phyloP scores from a whole-genome alignment of 257 asterid species.

The Rehmannia glutinosa region DNA sequence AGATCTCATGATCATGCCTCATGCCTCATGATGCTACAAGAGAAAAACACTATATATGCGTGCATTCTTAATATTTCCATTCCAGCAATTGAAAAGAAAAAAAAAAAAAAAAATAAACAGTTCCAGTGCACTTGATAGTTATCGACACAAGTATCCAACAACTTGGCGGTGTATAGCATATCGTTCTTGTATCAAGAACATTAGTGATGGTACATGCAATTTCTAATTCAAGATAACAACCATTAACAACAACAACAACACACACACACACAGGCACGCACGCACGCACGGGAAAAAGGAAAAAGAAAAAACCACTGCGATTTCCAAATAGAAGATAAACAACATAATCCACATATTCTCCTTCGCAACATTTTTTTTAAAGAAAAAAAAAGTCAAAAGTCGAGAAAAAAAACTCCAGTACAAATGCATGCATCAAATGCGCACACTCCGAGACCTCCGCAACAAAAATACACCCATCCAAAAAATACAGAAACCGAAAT shows the following conservation, averaged over 20 bases:
- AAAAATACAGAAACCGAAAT: background rate
- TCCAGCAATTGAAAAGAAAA: background rate
- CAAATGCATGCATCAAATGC: constrained; percentile 27
- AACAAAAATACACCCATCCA: background rate
- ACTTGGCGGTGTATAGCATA: background rate
- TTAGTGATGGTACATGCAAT: background rate
- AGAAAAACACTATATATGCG: background rate
- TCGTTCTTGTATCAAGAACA: background rate
- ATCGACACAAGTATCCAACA: constrained; percentile 1
- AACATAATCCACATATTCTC: constrained; percentile 12
- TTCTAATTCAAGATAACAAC: background rate
- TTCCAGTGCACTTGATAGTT: background rate
- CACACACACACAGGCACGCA: no score
- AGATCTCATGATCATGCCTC: constrained; percentile 8
- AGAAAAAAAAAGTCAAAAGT: constrained; percentile 12
- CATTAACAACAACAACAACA: background rate
- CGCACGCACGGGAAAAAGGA: no score
- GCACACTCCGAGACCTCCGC: constrained; percentile 11
- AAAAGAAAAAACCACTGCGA: no score
- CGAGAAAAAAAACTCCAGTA: constrained; percentile 17
- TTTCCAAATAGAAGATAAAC: background rate
- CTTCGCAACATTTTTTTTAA: no score
- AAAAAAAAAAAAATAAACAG: no score
- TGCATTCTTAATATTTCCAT: background rate
- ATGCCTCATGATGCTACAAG: background rate